Conservation (phyloP, 2,329 filamentous ascomycete genomes). For the Alternaria novae-zelandiae region DNA sequence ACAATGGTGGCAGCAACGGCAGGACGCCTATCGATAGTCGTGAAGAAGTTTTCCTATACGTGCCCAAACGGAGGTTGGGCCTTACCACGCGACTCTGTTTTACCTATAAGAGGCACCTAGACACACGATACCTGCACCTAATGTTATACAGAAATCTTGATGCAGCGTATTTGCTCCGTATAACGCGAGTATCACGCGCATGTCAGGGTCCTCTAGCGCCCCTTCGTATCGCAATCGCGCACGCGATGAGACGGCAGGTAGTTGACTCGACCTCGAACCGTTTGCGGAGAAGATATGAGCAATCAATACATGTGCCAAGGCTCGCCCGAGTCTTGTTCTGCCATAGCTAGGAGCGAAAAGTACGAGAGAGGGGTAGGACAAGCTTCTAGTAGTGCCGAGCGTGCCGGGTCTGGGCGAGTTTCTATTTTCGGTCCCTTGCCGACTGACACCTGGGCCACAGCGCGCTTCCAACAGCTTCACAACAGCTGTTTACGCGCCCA, state of each 20-base stretch:
- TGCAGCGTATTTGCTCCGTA: neutral
- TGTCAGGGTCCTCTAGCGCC: neutral
- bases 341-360: neutral
- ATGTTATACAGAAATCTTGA: neutral
- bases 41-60: neutral
- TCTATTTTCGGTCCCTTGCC: neutral
- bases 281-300: neutral
- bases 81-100: neutral
- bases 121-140: neutral
- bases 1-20: neutral
- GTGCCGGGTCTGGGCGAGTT: neutral
- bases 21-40: neutral
- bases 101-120: neutral
- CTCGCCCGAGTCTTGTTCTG: neutral
- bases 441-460: neutral
- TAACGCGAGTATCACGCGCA: neutral
- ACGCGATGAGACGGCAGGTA: neutral
- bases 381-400: neutral
- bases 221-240: neutral
- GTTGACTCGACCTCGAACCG: neutral
- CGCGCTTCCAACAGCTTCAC: neutral
- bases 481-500: neutral
- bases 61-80: neutral
- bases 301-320: neutral
- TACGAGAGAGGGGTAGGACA: constrained; percentile 1